These are phyloP conservation scores for Aspergillus texensis DNA, from an alignment of 2,329 filamentous ascomycete genomes.

Conservation along the genomic window DNA sequence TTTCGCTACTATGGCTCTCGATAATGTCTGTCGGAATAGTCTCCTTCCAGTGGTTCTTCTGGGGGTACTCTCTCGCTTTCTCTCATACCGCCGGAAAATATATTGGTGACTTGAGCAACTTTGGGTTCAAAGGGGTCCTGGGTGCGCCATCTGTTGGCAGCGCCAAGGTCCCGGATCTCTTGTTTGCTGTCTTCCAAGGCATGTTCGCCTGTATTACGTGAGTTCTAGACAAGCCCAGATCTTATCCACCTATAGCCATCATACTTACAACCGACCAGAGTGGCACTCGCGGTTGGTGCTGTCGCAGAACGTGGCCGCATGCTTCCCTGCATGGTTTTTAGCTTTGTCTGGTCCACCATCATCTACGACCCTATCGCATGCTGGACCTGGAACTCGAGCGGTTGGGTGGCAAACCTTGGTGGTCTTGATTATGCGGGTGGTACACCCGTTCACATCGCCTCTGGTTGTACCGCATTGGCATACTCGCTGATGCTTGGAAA, in stretches of 20 bases:
- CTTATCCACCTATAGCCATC: neutral
- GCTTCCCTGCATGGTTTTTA: constrained; percentile 86
- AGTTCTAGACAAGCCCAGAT: constrained; percentile 37
- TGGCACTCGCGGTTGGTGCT: constrained; percentile 81
- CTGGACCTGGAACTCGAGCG: constrained; percentile 88
- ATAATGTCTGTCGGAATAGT: constrained; percentile 79
- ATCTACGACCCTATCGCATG: constrained; percentile 93
- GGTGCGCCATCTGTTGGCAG: constrained; percentile 75
- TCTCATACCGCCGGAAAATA: constrained; percentile 75
- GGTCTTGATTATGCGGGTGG: constrained; percentile 88
- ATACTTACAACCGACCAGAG: constrained; percentile 49
- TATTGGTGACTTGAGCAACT: constrained; percentile 77
- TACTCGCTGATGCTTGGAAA: constrained; percentile 93
- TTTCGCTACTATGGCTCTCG: constrained; percentile 82
- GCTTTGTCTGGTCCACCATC: constrained; percentile 88
- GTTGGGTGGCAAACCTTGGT: constrained; percentile 79
- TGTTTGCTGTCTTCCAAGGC: constrained; percentile 74
- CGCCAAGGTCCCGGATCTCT: constrained; percentile 72
- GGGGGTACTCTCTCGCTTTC: constrained; percentile 84
- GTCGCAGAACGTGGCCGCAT: constrained; percentile 86
- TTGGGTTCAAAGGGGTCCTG: constrained; percentile 77
- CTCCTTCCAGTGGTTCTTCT: constrained; percentile 94
- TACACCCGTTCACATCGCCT: constrained; percentile 86
- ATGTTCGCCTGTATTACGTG: constrained; percentile 76
- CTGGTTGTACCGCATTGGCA: constrained; percentile 78